Evolutionary conservation across 2,329 filamentous ascomycete genomes (phyloP).

Genomic region (Aspergillus brunneoviolaceus): DNA sequence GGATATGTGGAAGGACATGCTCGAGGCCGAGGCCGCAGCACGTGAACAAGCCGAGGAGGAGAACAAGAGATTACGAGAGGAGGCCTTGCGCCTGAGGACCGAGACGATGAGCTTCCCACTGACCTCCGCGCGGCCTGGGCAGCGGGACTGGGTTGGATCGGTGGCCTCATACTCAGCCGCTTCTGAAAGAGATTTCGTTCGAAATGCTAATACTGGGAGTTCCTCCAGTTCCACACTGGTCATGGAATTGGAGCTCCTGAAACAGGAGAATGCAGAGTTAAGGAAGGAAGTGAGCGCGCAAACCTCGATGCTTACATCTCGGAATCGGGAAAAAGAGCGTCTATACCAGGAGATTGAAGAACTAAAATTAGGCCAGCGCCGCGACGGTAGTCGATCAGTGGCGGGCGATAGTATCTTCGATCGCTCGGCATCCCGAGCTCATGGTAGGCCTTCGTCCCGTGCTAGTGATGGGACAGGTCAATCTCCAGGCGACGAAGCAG

Average conservation of each 20-base stretch:
- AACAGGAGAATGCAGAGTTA: conserved; percentile 89
- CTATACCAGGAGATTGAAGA: conserved; percentile 97
- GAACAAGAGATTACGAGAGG: conserved; percentile 77
- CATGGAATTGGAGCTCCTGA: conserved; percentile 79
- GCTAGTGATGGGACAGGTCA: conserved; percentile 66
- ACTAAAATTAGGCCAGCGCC: conserved; percentile 81
- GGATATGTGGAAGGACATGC: conserved; percentile 92
- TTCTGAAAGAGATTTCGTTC: conserved; percentile 38
- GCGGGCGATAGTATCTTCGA: conserved; percentile 89
- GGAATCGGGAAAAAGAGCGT: conserved; percentile 91
- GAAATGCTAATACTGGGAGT: conserved; percentile 52
- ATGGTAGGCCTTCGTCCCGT: conserved; percentile 71
- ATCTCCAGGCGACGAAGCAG: conserved; percentile 68
- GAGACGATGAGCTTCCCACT: conserved; percentile 35
- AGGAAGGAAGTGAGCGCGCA: conserved; percentile 91
- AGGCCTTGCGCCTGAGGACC: conserved; percentile 68
- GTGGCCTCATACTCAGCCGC: conserved; percentile 39
- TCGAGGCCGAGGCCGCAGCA: conserved; percentile 86
- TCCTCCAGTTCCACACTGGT: conserved; percentile 68
- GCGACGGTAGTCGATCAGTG: conserved; percentile 59
- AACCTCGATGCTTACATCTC: conserved; percentile 94
- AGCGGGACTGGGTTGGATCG: conserved; percentile 37
- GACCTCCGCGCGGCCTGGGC: conserved; percentile 31
- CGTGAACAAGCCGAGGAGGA: conserved; percentile 91
- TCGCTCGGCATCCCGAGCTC: conserved; percentile 83